Evolutionary conservation across 768 basidiomycete genomes (phyloP).

Genomic region (Cystobasidium onofrii): DNA sequence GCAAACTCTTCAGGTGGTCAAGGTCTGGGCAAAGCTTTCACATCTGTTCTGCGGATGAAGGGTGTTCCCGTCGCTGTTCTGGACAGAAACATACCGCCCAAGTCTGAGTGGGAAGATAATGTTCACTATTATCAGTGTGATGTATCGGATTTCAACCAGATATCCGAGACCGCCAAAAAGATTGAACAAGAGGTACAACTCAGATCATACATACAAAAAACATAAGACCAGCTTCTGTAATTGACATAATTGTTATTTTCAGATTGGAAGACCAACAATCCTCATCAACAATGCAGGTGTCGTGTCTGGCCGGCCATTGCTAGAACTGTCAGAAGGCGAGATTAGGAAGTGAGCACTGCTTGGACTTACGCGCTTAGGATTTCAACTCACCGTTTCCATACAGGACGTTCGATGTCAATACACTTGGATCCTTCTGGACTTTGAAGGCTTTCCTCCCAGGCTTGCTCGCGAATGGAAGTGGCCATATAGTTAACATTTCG

Average conservation of each 20-base stretch:
- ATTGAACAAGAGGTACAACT: constrained; percentile 75
- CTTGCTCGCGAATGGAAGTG: constrained; percentile 66
- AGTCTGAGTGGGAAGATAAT: constrained; percentile 48
- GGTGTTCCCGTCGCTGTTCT: constrained; percentile 33
- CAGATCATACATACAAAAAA: no score
- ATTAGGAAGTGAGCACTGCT: constrained; percentile 60
- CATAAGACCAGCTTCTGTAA: no score
- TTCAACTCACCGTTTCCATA: neutral
- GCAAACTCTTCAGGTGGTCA: neutral
- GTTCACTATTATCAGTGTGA: constrained; percentile 84
- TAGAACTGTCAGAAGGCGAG: constrained; percentile 71
- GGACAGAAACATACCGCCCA: neutral
- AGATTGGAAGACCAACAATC: constrained; percentile 53
- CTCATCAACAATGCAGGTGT: constrained; percentile 93
- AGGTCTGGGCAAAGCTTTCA: constrained; percentile 31
- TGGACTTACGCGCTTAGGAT: neutral
- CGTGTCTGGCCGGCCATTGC: constrained; percentile 74
- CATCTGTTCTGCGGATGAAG: constrained; percentile 23
- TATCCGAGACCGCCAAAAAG: constrained; percentile 62
- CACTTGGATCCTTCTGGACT: constrained; percentile 80
- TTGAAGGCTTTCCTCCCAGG: constrained; percentile 85
- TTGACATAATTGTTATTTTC: no score
- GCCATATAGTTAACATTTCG: constrained; percentile 62
- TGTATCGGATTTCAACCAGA: constrained; percentile 78
- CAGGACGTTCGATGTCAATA: constrained; percentile 85